phyloP scores from a whole-genome alignment of 129 eudicot genomes.

The Escallonia herrerae region DNA sequence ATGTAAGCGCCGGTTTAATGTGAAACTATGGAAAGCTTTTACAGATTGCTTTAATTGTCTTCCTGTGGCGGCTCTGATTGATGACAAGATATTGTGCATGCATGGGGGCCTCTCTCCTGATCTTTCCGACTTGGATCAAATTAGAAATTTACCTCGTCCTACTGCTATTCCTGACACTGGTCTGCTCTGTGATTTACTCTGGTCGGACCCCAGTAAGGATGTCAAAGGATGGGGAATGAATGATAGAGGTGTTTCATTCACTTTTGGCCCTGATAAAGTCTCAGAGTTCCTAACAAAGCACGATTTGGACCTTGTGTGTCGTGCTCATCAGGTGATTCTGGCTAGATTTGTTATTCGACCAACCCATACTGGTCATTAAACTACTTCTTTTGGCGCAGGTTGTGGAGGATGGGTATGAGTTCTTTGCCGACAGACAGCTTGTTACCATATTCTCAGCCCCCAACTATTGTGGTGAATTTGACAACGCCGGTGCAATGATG shows the following conservation, averaged over 20 bases:
- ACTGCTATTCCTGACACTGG: constrained; percentile 87
- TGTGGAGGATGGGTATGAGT: constrained; percentile 91
- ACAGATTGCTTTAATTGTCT: constrained; percentile 84
- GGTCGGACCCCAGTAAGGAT: constrained; percentile 89
- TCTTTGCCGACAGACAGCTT: constrained; percentile 87
- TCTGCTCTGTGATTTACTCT: constrained; percentile 78
- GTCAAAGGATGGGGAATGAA: constrained; percentile 94
- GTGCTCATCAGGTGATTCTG: constrained; percentile 74
- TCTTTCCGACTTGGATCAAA: constrained; percentile 60
- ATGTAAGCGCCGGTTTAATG: constrained; percentile 80
- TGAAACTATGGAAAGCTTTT: constrained; percentile 78
- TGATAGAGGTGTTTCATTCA: constrained; percentile 88
- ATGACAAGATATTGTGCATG: constrained; percentile 93
- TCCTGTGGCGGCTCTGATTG: constrained; percentile 86
- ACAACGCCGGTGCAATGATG: constrained; percentile 93
- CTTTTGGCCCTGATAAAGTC: constrained; percentile 87
- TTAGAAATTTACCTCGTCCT: constrained; percentile 70
- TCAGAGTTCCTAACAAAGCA: constrained; percentile 71
- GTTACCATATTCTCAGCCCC: constrained; percentile 82
- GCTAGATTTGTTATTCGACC: background rate
- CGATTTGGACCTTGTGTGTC: constrained; percentile 82
- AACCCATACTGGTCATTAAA: constrained; percentile 4
- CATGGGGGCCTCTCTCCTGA: constrained; percentile 97
- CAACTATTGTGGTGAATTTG: constrained; percentile 87
- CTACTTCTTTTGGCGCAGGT: constrained; percentile 35